A percentile compares a stretch with the other conserved stretches of the same genome.
Conservation (phyloP, 106 monocot genomes). For the Platanthera zijinensis region DNA sequence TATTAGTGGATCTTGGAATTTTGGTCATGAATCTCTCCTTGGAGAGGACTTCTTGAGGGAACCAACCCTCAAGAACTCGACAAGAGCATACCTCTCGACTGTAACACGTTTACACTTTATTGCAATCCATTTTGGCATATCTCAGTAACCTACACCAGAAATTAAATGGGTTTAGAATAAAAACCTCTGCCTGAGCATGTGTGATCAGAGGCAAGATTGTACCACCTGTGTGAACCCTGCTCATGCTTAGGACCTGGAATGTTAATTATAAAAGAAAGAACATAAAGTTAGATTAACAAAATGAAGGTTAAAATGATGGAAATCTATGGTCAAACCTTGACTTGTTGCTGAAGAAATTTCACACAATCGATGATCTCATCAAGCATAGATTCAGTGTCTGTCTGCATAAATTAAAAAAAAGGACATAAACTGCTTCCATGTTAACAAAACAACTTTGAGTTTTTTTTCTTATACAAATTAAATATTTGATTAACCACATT, state of each 20-base stretch:
- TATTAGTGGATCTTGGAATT: no score
- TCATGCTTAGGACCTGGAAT: conserved; percentile 72
- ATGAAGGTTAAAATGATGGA: neutral
- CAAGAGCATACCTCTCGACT: no score
- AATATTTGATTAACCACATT: no score
- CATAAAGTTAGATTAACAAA: neutral
- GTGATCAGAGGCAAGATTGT: conserved; percentile 52
- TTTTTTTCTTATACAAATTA: no score
- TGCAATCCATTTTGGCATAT: no score
- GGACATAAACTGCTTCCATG: no score
- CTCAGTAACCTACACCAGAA: no score
- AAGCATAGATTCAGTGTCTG: conserved; percentile 70
- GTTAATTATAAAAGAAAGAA: conserved; percentile 2
- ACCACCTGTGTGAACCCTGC: conserved; percentile 57
- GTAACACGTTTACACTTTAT: no score
- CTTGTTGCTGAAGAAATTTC: conserved; percentile 80
- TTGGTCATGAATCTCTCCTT: no score
- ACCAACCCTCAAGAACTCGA: no score
- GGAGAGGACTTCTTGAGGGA: no score
- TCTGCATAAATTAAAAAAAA: conserved; percentile 24
- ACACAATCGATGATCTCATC: conserved; percentile 30
- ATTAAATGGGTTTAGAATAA: neutral
- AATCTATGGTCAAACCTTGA: conserved; percentile 43
- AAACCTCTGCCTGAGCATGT: conserved; percentile 52
- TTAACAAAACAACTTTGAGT: no score